Base-by-base conservation (phyloP, 2,329 filamentous ascomycete species). In the Curvularia eragrostidis region DNA sequence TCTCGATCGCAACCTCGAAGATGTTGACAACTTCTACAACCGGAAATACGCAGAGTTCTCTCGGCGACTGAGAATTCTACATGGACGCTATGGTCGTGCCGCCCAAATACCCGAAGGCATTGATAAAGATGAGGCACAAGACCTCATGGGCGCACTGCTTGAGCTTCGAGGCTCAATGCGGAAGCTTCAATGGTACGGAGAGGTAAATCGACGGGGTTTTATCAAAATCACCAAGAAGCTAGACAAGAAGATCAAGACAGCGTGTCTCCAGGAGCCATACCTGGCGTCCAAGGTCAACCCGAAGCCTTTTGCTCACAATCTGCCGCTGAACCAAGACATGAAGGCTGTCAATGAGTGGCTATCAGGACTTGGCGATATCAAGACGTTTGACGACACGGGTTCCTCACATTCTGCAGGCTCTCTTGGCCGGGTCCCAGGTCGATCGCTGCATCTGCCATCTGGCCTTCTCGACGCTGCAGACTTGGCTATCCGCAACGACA, bases 161-260 rank as follows among this genome's bases (percentile, higher is more conserved):
- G 95, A 99, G 78, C 83, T 98, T 59, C 87, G 95, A 56, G 89
- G 89, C 51, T 91, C 96, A 73, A 80, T 98, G 65, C 86, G 95
- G 58, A 98, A 98, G 71, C 82, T 99, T 51, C 91, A 96, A 76
- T 98, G 93, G 93, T 99, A 98, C 75, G 94, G 93, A 48, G 94
- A 98, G 79, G 94, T 98, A 71, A 99, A 99, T 77, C 87, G 93
- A 51, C 85, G 91, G 63, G 95, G 95, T 1, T 99, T 99, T 72
- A 87, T 96, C 76, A 99, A 99, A 81, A 99, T 99, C 77, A 97
- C 95, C 50, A 99, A 99, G 82, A 99, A 99, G 79, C 82, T 97
- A 44, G 95, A 99, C 79, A 99, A 99, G 81, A 97, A 96, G 80
- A 86, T 97, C 2, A 84, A 89, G 1, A 84, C 86, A 44, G 86